phyloP scores from a whole-genome alignment of 441 rosid species.

The Pelargonium citronellum region DNA sequence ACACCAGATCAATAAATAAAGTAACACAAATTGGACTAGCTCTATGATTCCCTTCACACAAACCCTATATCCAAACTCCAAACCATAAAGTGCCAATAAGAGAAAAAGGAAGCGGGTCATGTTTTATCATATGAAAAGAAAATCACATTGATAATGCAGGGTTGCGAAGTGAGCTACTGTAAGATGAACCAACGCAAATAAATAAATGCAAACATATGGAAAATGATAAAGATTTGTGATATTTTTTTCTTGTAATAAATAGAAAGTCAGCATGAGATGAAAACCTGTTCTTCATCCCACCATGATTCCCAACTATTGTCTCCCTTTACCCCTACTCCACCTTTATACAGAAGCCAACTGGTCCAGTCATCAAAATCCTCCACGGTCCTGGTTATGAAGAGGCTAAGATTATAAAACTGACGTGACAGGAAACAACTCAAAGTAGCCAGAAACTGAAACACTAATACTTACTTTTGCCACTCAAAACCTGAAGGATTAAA shows the following conservation, averaged over 20 bases:
- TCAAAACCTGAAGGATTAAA: slow-evolving; percentile 99
- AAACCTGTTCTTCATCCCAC: slow-evolving; percentile 99
- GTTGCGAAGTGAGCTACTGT: neutral
- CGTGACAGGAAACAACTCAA: neutral
- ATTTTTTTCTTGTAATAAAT: neutral
- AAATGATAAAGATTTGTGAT: neutral
- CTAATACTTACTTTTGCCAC: slow-evolving; percentile 85
- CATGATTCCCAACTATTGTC: slow-evolving; percentile 99
- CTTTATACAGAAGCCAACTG: slow-evolving; percentile 97
- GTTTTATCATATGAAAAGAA: neutral
- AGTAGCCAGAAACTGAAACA: slow-evolving; percentile 15
- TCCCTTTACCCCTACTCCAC: slow-evolving; percentile 99
- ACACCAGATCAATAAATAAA: neutral
- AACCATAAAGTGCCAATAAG: neutral
- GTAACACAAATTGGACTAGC: neutral
- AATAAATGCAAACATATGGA: neutral
- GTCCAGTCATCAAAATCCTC: slow-evolving; percentile 99
- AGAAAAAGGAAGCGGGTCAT: neutral
- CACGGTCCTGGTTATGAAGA: slow-evolving; percentile 52
- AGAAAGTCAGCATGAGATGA: neutral
- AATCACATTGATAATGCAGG: neutral
- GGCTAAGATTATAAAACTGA: neutral
- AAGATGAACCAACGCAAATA: neutral
- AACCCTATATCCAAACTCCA: neutral
- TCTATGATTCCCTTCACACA: neutral